phyloP scores from a whole-genome alignment of 177 flowering plant genomes.

The Vitis hybrid region DNA sequence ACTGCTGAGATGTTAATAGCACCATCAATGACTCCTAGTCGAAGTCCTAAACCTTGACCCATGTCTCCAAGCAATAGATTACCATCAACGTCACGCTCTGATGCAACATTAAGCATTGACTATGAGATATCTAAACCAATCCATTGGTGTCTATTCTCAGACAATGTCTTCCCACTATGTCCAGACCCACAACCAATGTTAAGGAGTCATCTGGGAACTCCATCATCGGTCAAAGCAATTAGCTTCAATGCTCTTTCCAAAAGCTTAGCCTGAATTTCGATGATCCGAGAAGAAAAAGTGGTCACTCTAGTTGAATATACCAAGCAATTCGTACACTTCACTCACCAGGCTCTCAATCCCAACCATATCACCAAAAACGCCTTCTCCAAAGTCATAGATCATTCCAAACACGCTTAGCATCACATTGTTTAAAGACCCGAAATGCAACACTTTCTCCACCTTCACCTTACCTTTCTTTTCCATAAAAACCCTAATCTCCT shows the following conservation, averaged over 20 bases:
- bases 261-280: constrained; percentile 82
- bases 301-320: too few species aligned
- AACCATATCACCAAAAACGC: too few species aligned
- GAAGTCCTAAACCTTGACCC: constrained; percentile 91
- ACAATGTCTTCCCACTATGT: constrained; percentile 85
- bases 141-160: constrained; percentile 92
- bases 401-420: too few species aligned
- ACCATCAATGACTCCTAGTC: constrained; percentile 88
- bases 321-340: too few species aligned
- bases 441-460: too few species aligned
- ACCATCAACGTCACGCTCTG: constrained; percentile 90
- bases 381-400: too few species aligned
- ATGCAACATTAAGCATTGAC: constrained; percentile 85
- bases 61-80: constrained; percentile 87
- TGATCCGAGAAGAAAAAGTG: constrained; percentile 88
- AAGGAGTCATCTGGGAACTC: constrained; percentile 74
- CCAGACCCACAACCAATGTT: constrained; percentile 99
- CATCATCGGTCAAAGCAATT: constrained; percentile 86
- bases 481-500: too few species aligned
- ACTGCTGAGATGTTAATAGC: constrained; percentile 97
- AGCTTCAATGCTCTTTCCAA: constrained; percentile 92
- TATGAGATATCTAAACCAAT: constrained; percentile 91
- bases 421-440: too few species aligned
- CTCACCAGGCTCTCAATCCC: too few species aligned
- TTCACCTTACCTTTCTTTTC: too few species aligned